Base-by-base conservation (phyloP, 306 rosid genomes). In the Begonia peltatifolia region DNA sequence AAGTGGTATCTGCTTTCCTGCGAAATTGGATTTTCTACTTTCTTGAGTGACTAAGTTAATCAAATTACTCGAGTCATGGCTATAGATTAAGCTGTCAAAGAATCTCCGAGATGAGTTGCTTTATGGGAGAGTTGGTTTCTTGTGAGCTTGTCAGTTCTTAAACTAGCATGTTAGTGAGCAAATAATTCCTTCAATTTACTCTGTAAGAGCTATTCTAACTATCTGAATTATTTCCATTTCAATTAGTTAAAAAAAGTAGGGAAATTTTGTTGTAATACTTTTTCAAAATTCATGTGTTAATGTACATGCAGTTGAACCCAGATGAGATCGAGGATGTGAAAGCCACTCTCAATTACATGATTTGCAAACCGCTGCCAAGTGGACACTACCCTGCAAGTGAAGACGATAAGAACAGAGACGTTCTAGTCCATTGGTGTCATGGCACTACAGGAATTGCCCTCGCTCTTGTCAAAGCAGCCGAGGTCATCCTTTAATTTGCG, bases 361-460 rank as follows among this genome's bases (percentile, higher is more conserved):
- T 74, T 53, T 41, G 44, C 9, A 72, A 82, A 14, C 71, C 71
- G 14, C 76, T 78, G 52, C 57, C 74, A 2, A 72, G 79, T 66
- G 92, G 84, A 62, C 82, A 85, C 72, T 82, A 81, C 62, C 87
- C 84, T 12, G 64, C 74, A 1, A 76, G 71, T 10, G 84, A 81
- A 70, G 79, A 70, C 55, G 82, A 85, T 70, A 76, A 47, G 41
- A 57, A 61, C 42, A 60, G 64, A 56, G 87, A 79, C 12, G 64
- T 52, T 41, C 83, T 86, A 64, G 87, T 86, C 67, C 95, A 86
- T 65, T 79, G 93, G 87, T 82, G 93, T 61, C 93, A 86, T 66
- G 95, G 93, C 18, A 88, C 93, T 58, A 85, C 85, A 38, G 93
- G 95, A 69, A 48, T 79, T 35, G 77, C 87, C 54, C 73, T 82